These are phyloP conservation scores for Penicillium psychrosexuale DNA, from an alignment of 2,329 filamentous ascomycete genomes.

Conservation along the genomic window DNA sequence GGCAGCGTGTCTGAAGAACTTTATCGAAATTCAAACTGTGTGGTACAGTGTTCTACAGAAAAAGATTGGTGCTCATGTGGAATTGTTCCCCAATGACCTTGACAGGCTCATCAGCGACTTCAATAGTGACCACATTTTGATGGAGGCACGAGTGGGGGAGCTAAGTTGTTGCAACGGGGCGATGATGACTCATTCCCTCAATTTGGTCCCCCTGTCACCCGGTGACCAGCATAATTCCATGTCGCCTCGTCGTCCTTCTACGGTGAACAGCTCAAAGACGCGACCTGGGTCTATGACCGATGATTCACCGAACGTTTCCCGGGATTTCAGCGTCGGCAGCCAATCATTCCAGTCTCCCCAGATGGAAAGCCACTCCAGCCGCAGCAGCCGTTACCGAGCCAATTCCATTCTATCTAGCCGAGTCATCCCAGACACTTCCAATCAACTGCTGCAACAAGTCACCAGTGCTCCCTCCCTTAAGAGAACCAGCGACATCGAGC, in stretches of 20 bases:
- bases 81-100: conserved; percentile 64
- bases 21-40: conserved; percentile 75
- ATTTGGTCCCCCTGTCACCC: conserved; percentile 60
- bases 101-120: conserved; percentile 74
- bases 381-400: conserved; percentile 49
- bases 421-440: conserved; percentile 53
- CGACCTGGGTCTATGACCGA: conserved; percentile 64
- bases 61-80: conserved; percentile 73
- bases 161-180: conserved; percentile 76
- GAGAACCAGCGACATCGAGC: conserved; percentile 19
- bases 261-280: conserved; percentile 51
- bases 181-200: conserved; percentile 56
- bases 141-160: conserved; percentile 67
- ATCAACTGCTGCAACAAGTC: conserved; percentile 50
- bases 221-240: conserved; percentile 25
- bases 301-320: conserved; percentile 59
- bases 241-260: conserved; percentile 49
- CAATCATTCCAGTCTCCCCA: conserved; percentile 62
- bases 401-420: conserved; percentile 54
- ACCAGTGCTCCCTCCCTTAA: conserved; percentile 24
- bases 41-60: conserved; percentile 84
- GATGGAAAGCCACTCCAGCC: conserved; percentile 33
- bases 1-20: conserved; percentile 75
- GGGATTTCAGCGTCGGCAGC: conserved; percentile 65
- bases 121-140: conserved; percentile 71